A percentile compares a stretch with the other conserved stretches of the same genome.
These are phyloP conservation scores for Hypoxylon rubiginosum DNA, from an alignment of 2,329 filamentous ascomycete species.

Conservation along the genomic window DNA sequence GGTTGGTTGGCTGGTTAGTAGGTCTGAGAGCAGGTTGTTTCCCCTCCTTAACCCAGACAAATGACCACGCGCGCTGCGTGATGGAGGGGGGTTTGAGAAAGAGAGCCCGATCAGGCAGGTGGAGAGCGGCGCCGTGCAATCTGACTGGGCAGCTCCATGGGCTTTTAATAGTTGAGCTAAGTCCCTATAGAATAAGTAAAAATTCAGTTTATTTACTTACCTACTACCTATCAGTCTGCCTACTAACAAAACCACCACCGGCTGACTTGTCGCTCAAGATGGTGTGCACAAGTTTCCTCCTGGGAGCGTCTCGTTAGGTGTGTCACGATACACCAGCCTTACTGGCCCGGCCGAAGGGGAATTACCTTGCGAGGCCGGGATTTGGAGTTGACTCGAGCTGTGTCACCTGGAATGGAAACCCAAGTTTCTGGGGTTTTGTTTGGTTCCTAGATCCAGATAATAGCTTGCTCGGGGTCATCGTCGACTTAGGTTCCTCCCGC, in stretches of 20 bases:
- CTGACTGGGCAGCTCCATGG: conserved; percentile 30
- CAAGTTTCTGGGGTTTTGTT: not conserved
- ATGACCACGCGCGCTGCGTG: conserved; percentile 32
- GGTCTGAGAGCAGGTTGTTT: no score
- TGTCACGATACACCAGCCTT: conserved; percentile 36
- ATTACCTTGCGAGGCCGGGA: conserved; percentile 1
- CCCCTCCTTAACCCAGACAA: conserved; percentile 2
- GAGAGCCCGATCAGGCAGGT: conserved; percentile 40
- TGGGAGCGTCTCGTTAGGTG: not conserved
- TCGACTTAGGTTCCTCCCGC: conserved; percentile 24
- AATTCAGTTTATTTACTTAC: not conserved
- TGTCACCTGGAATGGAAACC: conserved; percentile 34
- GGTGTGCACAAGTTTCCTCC: conserved; percentile 17
- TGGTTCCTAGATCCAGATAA: not conserved
- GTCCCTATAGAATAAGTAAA: not conserved
- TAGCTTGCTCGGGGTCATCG: conserved; percentile 1
- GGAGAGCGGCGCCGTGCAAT: conserved; percentile 29
- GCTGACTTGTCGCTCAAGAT: conserved; percentile 13
- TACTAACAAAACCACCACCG: conserved; percentile 8
- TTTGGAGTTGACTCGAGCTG: not conserved
- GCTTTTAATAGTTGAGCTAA: conserved; percentile 1
- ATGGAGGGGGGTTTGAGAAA: conserved; percentile 2
- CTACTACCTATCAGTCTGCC: no score
- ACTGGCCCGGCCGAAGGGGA: conserved; percentile 24
- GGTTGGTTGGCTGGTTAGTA: no score